Evolutionary conservation across 805 yeast genomes (phyloP), one percentile per base, ranked within the genome.

Genomic region (Candida jianshihensis): DNA sequence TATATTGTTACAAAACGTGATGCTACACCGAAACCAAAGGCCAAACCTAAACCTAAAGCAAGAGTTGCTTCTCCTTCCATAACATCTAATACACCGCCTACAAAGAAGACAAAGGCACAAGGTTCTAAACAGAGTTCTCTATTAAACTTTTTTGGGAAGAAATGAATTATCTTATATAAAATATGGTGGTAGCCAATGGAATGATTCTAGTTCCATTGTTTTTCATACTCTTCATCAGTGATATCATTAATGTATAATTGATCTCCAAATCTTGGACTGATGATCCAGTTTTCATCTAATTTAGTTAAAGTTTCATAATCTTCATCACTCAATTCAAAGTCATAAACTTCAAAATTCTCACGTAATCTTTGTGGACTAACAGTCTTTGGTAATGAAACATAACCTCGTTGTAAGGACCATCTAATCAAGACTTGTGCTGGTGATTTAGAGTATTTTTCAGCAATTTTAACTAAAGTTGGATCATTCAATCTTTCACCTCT

Each of bases 341-440:
- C 64, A 49, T 61, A 71, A 26, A 77, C 75, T 44, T 74, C 73
- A 16, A 78, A 51, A 53, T 82, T 82, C 12, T 59, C 57, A 27
- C 66, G 59, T 43, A 81, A 61, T 49, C 89, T 67, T 16, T 59
- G 50, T 10, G 64, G 51, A 8, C 70, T 74, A 33, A 66, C 64
- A 7, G 88, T 74, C 57, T 81, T 81, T 19, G 84, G 86, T 43
- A 82, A 64, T 6, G 84, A 82, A 35, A 82, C 68, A 46, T 73
- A 73, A 2, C 87, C 88, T 48, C 78, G 77, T 47, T 78, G 75
- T 40, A 76, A 61, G 2, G 82, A 73, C 90, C 92, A 83, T 49
- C 81, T 71, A 39, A 81, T 63, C 40, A 82, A 61, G 12, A 82
- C 69, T 51, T 81, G 87, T 4, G 78, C 79, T 16, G 70, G 61